These are phyloP conservation scores for Aspergillus sp. DNA, from an alignment of 2,329 filamentous ascomycete genomes.

Conservation along the genomic window DNA sequence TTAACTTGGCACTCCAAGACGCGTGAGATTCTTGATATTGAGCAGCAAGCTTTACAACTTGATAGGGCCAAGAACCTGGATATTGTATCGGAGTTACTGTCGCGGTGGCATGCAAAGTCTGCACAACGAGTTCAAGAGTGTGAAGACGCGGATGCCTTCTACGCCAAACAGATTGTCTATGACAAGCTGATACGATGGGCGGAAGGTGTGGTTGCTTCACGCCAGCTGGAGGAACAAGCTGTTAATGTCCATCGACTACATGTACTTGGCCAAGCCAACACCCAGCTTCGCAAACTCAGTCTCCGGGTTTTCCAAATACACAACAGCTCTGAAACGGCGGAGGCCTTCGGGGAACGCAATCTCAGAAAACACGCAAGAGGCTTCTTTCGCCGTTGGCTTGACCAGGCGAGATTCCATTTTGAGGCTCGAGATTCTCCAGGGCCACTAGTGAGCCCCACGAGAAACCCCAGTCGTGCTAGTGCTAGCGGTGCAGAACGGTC, in stretches of 20 bases:
- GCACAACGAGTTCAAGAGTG: conserved; percentile 34
- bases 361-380: conserved; percentile 55
- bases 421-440: conserved; percentile 31
- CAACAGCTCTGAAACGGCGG: conserved; percentile 52
- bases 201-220: conserved; percentile 32
- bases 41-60: conserved; percentile 39
- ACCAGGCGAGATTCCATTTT: conserved; percentile 39
- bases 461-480: conserved; percentile 21
- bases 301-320: conserved; percentile 58
- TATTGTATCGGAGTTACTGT: conserved; percentile 37
- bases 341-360: conserved; percentile 54
- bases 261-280: conserved; percentile 47
- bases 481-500: conserved; percentile 21
- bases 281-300: conserved; percentile 56
- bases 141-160: conserved; percentile 39
- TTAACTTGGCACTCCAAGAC: conserved; percentile 38
- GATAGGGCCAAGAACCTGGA: conserved; percentile 35
- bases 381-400: conserved; percentile 57
- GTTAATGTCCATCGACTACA: conserved; percentile 47
- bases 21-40: conserved; percentile 33
- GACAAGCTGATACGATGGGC: conserved; percentile 39
- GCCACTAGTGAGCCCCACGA: conserved; percentile 28
- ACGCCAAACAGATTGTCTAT: conserved; percentile 39
- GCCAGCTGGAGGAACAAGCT: conserved; percentile 46
- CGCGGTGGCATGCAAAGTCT: conserved; percentile 45